Percentiles rank a stretch among this genome's conserved stretches.
Conservation (phyloP, 768 basidiomycete genomes). For the Mycena filopes region DNA sequence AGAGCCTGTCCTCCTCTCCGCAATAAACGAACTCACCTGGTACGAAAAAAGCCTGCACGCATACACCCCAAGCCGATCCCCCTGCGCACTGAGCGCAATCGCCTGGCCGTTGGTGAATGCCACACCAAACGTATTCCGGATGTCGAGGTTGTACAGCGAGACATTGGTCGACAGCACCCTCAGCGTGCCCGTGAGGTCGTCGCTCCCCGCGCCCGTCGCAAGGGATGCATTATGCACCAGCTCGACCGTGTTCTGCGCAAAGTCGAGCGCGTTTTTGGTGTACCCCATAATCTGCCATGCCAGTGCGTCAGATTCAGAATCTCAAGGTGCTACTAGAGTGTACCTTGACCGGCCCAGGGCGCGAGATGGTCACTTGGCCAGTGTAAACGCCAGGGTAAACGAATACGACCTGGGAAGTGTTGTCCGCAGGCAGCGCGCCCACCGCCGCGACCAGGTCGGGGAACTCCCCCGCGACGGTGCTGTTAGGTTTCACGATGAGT, state of each 20-base stretch:
- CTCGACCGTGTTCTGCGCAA: slow-evolving; percentile 28
- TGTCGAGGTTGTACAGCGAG: slow-evolving; percentile 37
- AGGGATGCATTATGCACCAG: slow-evolving; percentile 31
- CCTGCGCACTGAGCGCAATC: slow-evolving; percentile 39
- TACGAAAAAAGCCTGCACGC: slow-evolving; percentile 28
- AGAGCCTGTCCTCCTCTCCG: no score
- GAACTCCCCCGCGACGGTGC: slow-evolving; percentile 33
- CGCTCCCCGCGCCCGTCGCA: slow-evolving; percentile 27
- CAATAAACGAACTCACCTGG: slow-evolving; percentile 30
- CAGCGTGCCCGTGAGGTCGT: slow-evolving; percentile 39
- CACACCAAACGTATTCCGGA: slow-evolving; percentile 33
- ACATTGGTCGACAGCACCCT: slow-evolving; percentile 35
- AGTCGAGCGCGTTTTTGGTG: slow-evolving; percentile 29
- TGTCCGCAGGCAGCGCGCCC: slow-evolving; percentile 37
- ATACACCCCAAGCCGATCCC: slow-evolving; percentile 32
- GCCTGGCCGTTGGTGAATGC: slow-evolving; percentile 36
- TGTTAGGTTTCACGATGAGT: slow-evolving; percentile 34
- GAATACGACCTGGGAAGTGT: slow-evolving; percentile 37
- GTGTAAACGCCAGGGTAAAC: slow-evolving; percentile 42
- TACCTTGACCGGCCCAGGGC: slow-evolving; percentile 40
- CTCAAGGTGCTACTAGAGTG: no score
- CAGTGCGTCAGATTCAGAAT: background rate
- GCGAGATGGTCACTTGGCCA: slow-evolving; percentile 40
- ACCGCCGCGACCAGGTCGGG: slow-evolving; percentile 37
- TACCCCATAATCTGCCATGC: slow-evolving; percentile 34